A percentile compares a stretch with the other conserved stretches of the same genome.
phyloP scores from a whole-genome alignment of 2,329 filamentous ascomycete species.

The Ciborinia camelliae region DNA sequence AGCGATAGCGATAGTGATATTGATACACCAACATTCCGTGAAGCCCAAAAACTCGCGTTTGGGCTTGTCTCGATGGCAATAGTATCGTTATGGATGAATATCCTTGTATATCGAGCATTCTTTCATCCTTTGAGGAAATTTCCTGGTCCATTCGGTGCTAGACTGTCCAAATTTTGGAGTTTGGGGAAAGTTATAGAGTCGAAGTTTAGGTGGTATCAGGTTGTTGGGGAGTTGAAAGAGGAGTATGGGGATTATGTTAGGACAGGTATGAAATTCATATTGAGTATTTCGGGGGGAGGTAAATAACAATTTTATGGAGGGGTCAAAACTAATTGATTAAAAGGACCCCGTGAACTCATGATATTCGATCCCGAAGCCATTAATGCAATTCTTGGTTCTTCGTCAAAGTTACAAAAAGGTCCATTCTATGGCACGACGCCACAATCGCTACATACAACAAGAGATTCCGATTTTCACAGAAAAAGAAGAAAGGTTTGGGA shows the following conservation, averaged over 20 bases:
- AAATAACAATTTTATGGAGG: neutral
- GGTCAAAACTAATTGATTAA: neutral
- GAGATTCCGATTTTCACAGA: conserved; percentile 27
- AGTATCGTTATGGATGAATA: conserved; percentile 35
- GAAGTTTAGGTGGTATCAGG: conserved; percentile 20
- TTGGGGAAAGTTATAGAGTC: conserved; percentile 15
- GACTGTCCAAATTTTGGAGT: conserved; percentile 30
- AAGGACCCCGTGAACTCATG: conserved; percentile 27
- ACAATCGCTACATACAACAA: conserved; percentile 24
- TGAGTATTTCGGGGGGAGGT: neutral
- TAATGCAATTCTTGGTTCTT: conserved; percentile 22
- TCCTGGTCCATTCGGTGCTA: conserved; percentile 31
- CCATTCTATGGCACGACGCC: conserved; percentile 30
- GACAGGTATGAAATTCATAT: conserved; percentile 3
- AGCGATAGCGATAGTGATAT: neutral
- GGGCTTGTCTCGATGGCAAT: neutral
- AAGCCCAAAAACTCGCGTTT: neutral
- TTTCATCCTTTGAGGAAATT: conserved; percentile 37
- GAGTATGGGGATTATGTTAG: conserved; percentile 33
- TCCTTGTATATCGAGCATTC: conserved; percentile 54
- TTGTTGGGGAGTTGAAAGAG: conserved; percentile 22
- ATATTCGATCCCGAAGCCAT: conserved; percentile 29
- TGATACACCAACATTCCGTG: neutral
- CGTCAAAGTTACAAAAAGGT: conserved; percentile 26
- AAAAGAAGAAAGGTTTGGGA: conserved; percentile 31